phyloP scores from a whole-genome alignment of 495 filamentous ascomycete species.

The Hapsidospora chrysogenum region DNA sequence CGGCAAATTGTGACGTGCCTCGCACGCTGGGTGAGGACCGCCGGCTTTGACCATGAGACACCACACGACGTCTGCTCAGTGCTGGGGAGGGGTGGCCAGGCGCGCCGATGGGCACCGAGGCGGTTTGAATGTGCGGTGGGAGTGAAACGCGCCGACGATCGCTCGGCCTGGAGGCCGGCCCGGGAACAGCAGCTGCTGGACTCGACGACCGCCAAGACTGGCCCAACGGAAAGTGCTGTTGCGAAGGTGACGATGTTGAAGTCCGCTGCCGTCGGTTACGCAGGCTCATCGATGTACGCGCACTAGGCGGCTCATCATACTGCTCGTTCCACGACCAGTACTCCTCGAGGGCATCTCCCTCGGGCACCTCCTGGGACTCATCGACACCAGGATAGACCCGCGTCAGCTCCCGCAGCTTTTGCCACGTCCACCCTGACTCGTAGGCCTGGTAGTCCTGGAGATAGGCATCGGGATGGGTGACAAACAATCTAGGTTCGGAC shows the following conservation, averaged over 20 bases:
- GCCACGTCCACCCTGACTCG: constrained; percentile 41
- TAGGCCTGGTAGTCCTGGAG: constrained; percentile 33
- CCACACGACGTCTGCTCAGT: constrained; percentile 20
- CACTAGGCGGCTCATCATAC: constrained; percentile 30
- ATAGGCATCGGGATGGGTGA: constrained; percentile 50
- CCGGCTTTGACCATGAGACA: constrained; percentile 4
- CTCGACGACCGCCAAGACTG: constrained; percentile 16
- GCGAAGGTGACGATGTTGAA: constrained; percentile 18
- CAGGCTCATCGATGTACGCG: constrained; percentile 12
- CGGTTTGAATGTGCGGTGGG: constrained; percentile 24
- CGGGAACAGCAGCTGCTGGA: background rate
- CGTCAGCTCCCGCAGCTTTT: constrained; percentile 38
- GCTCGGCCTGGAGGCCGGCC: constrained; percentile 7
- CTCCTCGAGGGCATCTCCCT: constrained; percentile 41
- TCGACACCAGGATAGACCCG: constrained; percentile 31
- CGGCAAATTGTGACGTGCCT: constrained; percentile 2
- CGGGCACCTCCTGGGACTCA: constrained; percentile 26
- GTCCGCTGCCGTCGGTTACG: constrained; percentile 18
- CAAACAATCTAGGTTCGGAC: constrained; percentile 41
- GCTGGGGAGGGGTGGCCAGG: constrained; percentile 13
- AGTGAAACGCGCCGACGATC: constrained; percentile 21
- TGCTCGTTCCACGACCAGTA: constrained; percentile 32
- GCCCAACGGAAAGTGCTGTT: constrained; percentile 14
- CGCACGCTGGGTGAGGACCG: background rate
- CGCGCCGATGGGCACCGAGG: constrained; percentile 20